phyloP scores from a whole-genome alignment of 1,284 basidiomycete species.

The Pascua sp. region DNA sequence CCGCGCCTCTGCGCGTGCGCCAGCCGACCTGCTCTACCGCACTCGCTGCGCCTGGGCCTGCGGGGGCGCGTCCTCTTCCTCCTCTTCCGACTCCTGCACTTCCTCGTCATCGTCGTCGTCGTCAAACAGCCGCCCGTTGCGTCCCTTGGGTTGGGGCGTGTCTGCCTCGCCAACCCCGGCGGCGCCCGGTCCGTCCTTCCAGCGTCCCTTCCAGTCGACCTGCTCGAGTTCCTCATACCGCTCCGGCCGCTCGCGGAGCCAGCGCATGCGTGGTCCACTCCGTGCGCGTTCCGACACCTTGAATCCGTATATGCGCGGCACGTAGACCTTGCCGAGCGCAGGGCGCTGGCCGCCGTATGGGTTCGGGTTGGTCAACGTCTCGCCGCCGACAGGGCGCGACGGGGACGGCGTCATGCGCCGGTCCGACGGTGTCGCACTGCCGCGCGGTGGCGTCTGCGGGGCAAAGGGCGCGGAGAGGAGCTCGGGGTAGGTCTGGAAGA shows the following conservation, averaged over 20 bases:
- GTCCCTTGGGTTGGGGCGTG: slow-evolving; percentile 8
- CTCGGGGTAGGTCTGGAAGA: slow-evolving; percentile 96
- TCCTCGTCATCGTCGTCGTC: slow-evolving; percentile 30
- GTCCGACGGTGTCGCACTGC: slow-evolving; percentile 8
- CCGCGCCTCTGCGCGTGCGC: too few species aligned
- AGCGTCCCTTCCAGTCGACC: slow-evolving; percentile 81
- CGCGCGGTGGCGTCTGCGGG: slow-evolving; percentile 43
- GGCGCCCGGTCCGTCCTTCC: slow-evolving; percentile 54
- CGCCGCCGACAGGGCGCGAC: slow-evolving; percentile 27
- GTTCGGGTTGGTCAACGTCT: slow-evolving; percentile 60
- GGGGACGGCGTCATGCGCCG: slow-evolving; percentile 15
- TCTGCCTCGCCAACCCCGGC: slow-evolving; percentile 1
- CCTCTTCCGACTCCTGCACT: slow-evolving; percentile 39
- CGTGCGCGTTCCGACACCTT: slow-evolving; percentile 60
- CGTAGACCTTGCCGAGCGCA: slow-evolving; percentile 79
- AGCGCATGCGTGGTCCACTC: slow-evolving; percentile 93
- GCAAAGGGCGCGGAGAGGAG: slow-evolving; percentile 79
- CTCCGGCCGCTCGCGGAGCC: slow-evolving; percentile 83
- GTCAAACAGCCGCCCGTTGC: slow-evolving; percentile 35
- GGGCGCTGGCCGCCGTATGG: slow-evolving; percentile 72
- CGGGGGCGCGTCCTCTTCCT: slow-evolving; percentile 3
- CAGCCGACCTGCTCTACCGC: neutral
- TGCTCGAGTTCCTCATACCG: slow-evolving; percentile 72
- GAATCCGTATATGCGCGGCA: slow-evolving; percentile 85
- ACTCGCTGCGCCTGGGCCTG: neutral